Base-by-base conservation (phyloP, 1,139 yeast species). In the Yamadazyma atlantica region DNA sequence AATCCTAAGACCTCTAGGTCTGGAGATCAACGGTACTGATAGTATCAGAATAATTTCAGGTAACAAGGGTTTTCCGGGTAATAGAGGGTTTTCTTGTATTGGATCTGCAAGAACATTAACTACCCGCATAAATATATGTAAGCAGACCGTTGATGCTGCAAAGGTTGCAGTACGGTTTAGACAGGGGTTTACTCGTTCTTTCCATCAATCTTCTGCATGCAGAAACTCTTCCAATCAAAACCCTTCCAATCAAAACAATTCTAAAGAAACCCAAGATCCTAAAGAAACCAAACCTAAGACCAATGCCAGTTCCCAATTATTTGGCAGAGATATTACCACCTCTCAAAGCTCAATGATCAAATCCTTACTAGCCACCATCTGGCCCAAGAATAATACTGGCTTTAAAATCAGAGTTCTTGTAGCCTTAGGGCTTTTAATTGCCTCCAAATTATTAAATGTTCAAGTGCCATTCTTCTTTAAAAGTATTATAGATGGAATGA, bases 381-480 rank as follows among this genome's bases (percentile, higher is more conserved):
- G 99, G 99, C 99, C 99, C 18, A 78, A 79, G 50, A 72, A 81
- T 48, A 83, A 86, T 46, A 66, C 77, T 4, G 73, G 82, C 36
- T 88, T 87, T 45, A 85, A 81, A 55, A 54, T 78, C 27, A 68
- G 99, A 34, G 98, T 92, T 0, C 62, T 85, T 0, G 49, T 85
- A 7, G 97, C 98, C 0, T 58, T 92, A 19, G 54, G 81, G 0
- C 62, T 92, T 38, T 72, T 92, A 45, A 75, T 94, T 5, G 81
- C 81, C 0, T 85, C 97, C 21, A 92, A 92, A 58, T 55, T 92
- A 6, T 68, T 92, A 33, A 94, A 90, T 57, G 96, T 92, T 4
- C 96, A 92, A 58, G 98, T 92, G 3, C 99, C 99, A 0, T 90
- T 92, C 54, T 88, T 79, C 60, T 92, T 92, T 73, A 94, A 92